A percentile compares a stretch with the other conserved stretches of the same genome.
Evolutionary conservation across 371 early-diverging fungal species (phyloP).

Genomic region (Rhizopus stolonifer): DNA sequence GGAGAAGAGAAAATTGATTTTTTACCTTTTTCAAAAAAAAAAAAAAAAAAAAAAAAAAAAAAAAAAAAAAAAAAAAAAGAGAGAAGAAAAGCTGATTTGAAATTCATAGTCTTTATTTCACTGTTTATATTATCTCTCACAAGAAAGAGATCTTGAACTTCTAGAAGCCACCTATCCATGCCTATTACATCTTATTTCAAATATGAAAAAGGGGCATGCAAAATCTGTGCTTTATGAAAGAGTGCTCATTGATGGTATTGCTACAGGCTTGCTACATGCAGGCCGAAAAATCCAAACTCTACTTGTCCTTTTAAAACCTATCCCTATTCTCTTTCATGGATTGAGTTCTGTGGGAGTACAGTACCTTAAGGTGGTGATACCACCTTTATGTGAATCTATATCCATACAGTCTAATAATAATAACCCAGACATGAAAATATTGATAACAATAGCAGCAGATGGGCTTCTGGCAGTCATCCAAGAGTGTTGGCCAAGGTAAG

Average conservation of each 20-base stretch:
- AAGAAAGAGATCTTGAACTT: conserved; percentile 26
- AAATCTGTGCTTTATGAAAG: conserved; percentile 25
- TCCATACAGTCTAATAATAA: conserved; percentile 3
- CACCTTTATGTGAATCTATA: conserved; percentile 13
- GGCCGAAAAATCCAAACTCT: conserved; percentile 24
- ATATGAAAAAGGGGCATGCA: not conserved
- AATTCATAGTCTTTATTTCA: conserved; percentile 36
- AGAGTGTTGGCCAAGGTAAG: conserved; percentile 42
- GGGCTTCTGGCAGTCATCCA: conserved; percentile 24
- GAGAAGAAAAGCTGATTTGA: not conserved
- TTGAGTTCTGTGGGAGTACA: conserved; percentile 25
- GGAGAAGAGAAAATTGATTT: too few relatives aligned
- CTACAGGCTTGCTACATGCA: conserved; percentile 26
- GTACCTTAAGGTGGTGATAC: conserved; percentile 35
- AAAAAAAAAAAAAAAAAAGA: not conserved
- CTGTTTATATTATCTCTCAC: conserved; percentile 33
- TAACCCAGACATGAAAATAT: conserved; percentile 9
- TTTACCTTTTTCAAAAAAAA: too few relatives aligned
- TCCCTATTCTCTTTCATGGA: conserved; percentile 23
- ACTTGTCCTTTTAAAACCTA: conserved; percentile 17
- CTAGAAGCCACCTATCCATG: conserved; percentile 34
- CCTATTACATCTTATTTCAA: conserved; percentile 28
- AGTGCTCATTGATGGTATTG: conserved; percentile 31
- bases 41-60: too few relatives aligned
- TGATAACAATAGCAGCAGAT: conserved; percentile 18